Conservation (phyloP, 2,329 filamentous ascomycete species). For the Fusarium luffae region DNA sequence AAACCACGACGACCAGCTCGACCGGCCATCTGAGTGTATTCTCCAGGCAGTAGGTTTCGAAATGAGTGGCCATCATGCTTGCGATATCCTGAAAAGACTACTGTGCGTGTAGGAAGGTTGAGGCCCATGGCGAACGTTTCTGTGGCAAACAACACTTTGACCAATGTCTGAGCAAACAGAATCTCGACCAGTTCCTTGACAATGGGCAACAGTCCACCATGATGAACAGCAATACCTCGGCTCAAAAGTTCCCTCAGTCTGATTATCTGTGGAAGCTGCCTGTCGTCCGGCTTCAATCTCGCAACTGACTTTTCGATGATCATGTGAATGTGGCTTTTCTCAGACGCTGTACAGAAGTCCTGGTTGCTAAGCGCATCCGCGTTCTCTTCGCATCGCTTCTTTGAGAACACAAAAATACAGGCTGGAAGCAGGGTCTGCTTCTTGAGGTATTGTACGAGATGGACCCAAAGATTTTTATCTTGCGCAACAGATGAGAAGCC, state of each 20-base stretch:
- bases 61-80: conserved; percentile 96
- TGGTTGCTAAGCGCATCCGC: conserved; percentile 94
- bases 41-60: conserved; percentile 89
- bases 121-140: conserved; percentile 99
- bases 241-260: conserved; percentile 85
- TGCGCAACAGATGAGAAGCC: conserved; percentile 91
- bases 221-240: conserved; percentile 93
- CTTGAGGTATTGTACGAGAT: conserved; percentile 89
- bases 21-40: conserved; percentile 99
- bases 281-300: conserved; percentile 88
- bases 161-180: conserved; percentile 90
- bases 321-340: conserved; percentile 98
- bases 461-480: conserved; percentile 96
- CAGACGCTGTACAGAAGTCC: conserved; percentile 90
- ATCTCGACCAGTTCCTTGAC: conserved; percentile 99
- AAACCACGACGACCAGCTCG: conserved; percentile 92
- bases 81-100: conserved; percentile 96
- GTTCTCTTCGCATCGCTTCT: conserved; percentile 97
- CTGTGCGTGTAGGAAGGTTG: conserved; percentile 93
- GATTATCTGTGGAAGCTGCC: conserved; percentile 90
- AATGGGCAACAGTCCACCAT: conserved; percentile 92
- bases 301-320: conserved; percentile 95
- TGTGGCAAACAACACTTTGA: conserved; percentile 97
- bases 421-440: conserved; percentile 89
- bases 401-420: conserved; percentile 99